Conservation (phyloP, 495 filamentous ascomycete genomes). For the Penicillium atrosanguineum region DNA sequence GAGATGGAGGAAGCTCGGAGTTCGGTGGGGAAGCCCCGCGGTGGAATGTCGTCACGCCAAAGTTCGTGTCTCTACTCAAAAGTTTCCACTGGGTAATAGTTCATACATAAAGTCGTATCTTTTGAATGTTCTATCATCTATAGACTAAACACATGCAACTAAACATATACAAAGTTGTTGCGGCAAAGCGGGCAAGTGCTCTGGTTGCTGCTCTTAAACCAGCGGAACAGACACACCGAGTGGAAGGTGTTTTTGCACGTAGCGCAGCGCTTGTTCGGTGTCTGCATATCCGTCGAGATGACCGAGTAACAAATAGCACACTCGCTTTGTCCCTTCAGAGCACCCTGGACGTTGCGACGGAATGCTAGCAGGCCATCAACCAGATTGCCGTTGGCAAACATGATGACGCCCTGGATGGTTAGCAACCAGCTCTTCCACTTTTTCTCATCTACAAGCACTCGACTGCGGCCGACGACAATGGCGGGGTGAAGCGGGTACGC, state of each 20-base stretch:
- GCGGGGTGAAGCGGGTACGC: slow-evolving; percentile 79
- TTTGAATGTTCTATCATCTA: slow-evolving; percentile 15
- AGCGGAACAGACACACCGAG: slow-evolving; percentile 82
- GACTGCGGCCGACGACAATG: slow-evolving; percentile 70
- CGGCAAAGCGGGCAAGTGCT: slow-evolving; percentile 88
- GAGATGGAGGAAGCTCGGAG: slow-evolving; percentile 23
- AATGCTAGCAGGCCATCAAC: slow-evolving; percentile 83
- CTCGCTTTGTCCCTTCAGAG: slow-evolving; percentile 89
- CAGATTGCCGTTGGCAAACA: slow-evolving; percentile 80
- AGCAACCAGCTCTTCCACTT: slow-evolving; percentile 87
- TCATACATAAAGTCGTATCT: slow-evolving; percentile 3
- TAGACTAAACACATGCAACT: slow-evolving; percentile 16
- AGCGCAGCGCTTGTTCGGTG: slow-evolving; percentile 85
- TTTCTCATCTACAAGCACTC: slow-evolving; percentile 81
- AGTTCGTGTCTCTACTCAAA: neutral
- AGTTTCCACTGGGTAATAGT: neutral
- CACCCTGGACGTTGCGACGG: slow-evolving; percentile 76
- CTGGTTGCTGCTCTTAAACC: slow-evolving; percentile 91
- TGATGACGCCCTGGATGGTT: slow-evolving; percentile 87
- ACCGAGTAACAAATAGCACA: slow-evolving; percentile 98
- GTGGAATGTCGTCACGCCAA: slow-evolving; percentile 6
- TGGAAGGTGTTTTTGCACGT: slow-evolving; percentile 97
- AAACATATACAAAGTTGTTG: slow-evolving; percentile 72
- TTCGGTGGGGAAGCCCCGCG: slow-evolving; percentile 17
- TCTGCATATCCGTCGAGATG: slow-evolving; percentile 77